Evolutionary conservation across 441 rosid species (phyloP).

Genomic region (Populus tomentosa): DNA sequence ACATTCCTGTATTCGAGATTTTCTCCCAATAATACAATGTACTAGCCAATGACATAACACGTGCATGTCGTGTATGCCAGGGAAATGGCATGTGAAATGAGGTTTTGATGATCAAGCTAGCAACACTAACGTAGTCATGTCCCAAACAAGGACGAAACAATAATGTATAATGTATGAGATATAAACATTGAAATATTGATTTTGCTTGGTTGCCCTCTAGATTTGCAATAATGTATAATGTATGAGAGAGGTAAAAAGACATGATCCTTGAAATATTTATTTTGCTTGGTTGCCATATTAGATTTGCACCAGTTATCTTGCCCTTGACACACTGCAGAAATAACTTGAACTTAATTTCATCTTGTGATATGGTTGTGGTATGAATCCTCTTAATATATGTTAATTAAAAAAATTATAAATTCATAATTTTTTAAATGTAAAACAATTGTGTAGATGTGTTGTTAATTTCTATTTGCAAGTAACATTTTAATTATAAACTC

Average conservation of each 20-base stretch:
- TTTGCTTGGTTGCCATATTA: too few species aligned
- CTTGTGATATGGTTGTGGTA: too few species aligned
- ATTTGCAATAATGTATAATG: not conserved
- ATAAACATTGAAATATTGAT: not conserved
- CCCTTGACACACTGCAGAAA: too few species aligned
- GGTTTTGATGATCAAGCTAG: constrained; percentile 12
- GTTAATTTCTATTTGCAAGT: too few species aligned
- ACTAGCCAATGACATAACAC: constrained; percentile 29
- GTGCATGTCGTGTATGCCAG: constrained; percentile 39
- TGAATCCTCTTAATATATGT: too few species aligned
- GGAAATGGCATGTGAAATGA: constrained; percentile 37
- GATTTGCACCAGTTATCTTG: too few species aligned
- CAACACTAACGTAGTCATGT: constrained; percentile 33
- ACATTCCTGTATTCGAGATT: constrained; percentile 7
- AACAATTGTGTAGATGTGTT: too few species aligned
- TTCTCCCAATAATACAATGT: constrained; percentile 1
- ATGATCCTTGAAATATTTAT: too few species aligned
- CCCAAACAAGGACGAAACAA: constrained; percentile 25
- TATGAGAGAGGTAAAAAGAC: not conserved
- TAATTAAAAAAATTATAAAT: too few species aligned
- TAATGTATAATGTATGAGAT: constrained; percentile 18
- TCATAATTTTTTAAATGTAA: too few species aligned
- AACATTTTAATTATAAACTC: too few species aligned
- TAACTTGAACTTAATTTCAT: too few species aligned
- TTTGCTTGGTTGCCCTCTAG: not conserved